Evolutionary conservation across 164 flowering plant genomes (phyloP).

Genomic region (Chloranthus sessilifolius): DNA sequence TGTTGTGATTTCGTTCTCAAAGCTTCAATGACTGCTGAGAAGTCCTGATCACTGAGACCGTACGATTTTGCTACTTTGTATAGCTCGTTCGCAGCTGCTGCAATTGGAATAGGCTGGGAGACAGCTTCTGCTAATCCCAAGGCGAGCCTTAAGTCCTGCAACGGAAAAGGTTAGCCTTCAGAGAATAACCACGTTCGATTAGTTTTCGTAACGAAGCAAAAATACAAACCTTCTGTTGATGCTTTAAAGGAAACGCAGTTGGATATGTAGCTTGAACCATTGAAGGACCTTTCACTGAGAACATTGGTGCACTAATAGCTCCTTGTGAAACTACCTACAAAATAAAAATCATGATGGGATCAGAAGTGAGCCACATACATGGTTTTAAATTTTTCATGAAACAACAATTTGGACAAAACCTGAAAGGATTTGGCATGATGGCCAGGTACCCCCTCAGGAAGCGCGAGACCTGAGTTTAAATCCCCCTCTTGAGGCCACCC

Average conservation of each 20-base stretch:
- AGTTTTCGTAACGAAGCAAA: background rate
- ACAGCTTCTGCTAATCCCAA: slow-evolving; percentile 29
- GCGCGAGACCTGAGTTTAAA: too few species aligned
- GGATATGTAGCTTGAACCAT: slow-evolving; percentile 81
- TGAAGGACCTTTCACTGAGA: slow-evolving; percentile 78
- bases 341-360: background rate
- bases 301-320: slow-evolving; percentile 95
- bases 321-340: slow-evolving; percentile 85
- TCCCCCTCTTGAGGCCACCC: too few species aligned
- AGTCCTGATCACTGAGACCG: slow-evolving; percentile 77
- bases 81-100: slow-evolving; percentile 89
- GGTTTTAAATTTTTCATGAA: background rate
- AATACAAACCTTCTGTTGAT: slow-evolving; percentile 84
- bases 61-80: slow-evolving; percentile 84
- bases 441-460: too few species aligned
- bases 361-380: too few species aligned
- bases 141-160: slow-evolving; percentile 85
- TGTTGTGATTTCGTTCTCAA: slow-evolving; percentile 38
- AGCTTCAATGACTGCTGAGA: slow-evolving; percentile 90
- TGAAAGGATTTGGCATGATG: too few species aligned
- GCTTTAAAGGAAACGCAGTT: slow-evolving; percentile 88
- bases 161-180: slow-evolving; percentile 6
- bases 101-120: slow-evolving; percentile 83
- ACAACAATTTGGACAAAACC: background rate
- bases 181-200: background rate